These are phyloP conservation scores for Penicillium sp. DNA, from an alignment of 2,329 filamentous ascomycete genomes.

Conservation along the genomic window DNA sequence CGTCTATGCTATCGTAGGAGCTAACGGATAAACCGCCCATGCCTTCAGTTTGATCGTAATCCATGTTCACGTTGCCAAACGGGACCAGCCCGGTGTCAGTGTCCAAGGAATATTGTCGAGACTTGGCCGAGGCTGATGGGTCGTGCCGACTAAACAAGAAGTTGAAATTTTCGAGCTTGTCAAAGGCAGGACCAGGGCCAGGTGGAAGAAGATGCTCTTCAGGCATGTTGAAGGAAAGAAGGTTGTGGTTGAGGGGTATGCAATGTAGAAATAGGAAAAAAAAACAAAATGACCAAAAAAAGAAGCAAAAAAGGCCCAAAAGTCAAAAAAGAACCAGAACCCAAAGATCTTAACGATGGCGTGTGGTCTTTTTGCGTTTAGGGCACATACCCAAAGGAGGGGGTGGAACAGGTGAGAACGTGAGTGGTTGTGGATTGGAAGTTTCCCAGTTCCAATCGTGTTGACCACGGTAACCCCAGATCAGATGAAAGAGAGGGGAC, in stretches of 20 bases:
- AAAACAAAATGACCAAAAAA: slow-evolving; percentile 5
- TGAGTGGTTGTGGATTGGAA: background rate
- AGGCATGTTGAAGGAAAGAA: slow-evolving; percentile 28
- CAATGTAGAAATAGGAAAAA: slow-evolving; percentile 4
- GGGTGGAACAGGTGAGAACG: background rate
- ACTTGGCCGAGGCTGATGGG: slow-evolving; percentile 30
- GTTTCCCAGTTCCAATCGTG: background rate
- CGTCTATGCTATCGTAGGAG: slow-evolving; percentile 44
- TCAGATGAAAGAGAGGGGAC: slow-evolving; percentile 1
- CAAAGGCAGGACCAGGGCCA: slow-evolving; percentile 28
- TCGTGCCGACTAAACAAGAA: slow-evolving; percentile 37
- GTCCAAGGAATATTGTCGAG: slow-evolving; percentile 42
- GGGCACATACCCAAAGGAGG: background rate
- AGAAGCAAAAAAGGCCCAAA: background rate
- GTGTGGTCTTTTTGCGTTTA: background rate
- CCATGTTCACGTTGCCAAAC: slow-evolving; percentile 36
- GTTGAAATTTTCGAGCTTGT: slow-evolving; percentile 41
- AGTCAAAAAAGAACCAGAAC: background rate
- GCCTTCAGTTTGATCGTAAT: slow-evolving; percentile 44
- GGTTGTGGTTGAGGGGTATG: slow-evolving; percentile 7
- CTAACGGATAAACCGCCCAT: slow-evolving; percentile 44
- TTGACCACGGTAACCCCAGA: slow-evolving; percentile 6
- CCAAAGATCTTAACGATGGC: background rate
- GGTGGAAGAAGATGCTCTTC: slow-evolving; percentile 32
- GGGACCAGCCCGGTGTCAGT: slow-evolving; percentile 35